Base-by-base conservation (phyloP, 257 asterid genomes). In the Lavandula angustifolia region DNA sequence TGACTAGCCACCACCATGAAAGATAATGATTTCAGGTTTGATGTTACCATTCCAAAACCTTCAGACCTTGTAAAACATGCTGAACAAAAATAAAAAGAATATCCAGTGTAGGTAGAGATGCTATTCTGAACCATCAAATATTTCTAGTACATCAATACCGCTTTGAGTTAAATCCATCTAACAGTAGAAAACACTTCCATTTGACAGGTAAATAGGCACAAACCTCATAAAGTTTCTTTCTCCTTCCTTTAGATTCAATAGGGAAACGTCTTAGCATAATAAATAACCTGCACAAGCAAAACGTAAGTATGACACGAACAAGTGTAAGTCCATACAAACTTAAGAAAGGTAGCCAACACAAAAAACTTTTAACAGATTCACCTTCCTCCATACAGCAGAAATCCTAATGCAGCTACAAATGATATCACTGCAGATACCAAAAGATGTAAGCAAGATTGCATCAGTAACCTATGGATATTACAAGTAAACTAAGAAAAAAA, bases 321-420 rank as follows among this genome's bases (percentile, higher is more conserved):
- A 67, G 7, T 52, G 54, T 17, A 33, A 52, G 41, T 49, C 51
- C 9, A 60, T 38, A 11, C 47, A 37, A 59, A 61, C 35, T 49
- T 16, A 54, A 57, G 60, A 59, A 66, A 65, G 35, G 10, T 22
- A 69, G 62, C 50, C 48, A 38, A 14, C 27, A 51, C 10, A 41
- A 46, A 44, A 22, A 50, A 58, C 13, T 53, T 64, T 41, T 50
- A 62, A 70, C 41, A 22, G 27, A 67, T 63, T 75, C 71, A 92
- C 99, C 96, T 89, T 83, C 99, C 97, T 37, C 99, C 99, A 71
- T 92, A 92, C 33, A 87, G 79, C 80, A 92, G 79, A 77, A 92
- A 92, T 29, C 99, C 97, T 64, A 89, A 55, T 47, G 99, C 99
- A 62, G 99, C 99, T 29, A 80, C 68, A 71, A 87, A 64, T 38